Percentiles rank a stretch among this genome's conserved stretches.
These are phyloP conservation scores for Berberis vulgaris DNA, from an alignment of 164 flowering plant species.

Conservation along the genomic window DNA sequence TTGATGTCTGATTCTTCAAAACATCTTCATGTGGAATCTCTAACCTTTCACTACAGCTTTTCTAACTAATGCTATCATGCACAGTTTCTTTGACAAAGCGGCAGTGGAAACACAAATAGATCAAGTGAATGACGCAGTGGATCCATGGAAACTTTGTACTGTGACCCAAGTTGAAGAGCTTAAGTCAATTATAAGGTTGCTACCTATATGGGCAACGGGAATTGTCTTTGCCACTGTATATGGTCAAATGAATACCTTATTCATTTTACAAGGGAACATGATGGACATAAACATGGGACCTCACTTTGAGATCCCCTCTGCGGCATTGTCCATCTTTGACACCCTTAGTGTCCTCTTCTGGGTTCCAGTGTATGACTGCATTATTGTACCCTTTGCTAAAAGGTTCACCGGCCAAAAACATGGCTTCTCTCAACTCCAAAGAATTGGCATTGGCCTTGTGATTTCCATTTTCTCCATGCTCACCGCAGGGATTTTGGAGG, in stretches of 20 bases:
- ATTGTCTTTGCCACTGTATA: not conserved
- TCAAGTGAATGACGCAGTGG: not conserved
- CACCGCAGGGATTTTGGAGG: not conserved
- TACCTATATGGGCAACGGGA: constrained; percentile 4
- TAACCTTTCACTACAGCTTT: not conserved
- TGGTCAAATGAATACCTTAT: not conserved
- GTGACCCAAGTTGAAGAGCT: constrained; percentile 4
- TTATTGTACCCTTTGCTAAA: not conserved
- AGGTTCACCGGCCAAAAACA: not conserved
- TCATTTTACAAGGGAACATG: not conserved
- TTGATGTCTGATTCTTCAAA: not conserved
- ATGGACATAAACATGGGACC: constrained; percentile 1
- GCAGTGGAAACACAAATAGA: not conserved
- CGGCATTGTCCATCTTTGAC: not conserved
- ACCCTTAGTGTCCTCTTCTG: not conserved
- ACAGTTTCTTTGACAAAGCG: constrained; percentile 3
- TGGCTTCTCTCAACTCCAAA: constrained; percentile 3
- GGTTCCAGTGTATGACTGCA: constrained; percentile 1
- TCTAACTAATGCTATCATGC: not conserved
- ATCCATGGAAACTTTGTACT: constrained; percentile 1
- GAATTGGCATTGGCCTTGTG: constrained; percentile 2
- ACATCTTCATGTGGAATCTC: not conserved
- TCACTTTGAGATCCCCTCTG: not conserved
- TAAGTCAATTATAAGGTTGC: not conserved
- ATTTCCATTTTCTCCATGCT: not conserved